A percentile compares a stretch with the other conserved stretches of the same genome.
These are phyloP conservation scores for Chimonanthus praecox DNA, from an alignment of 164 flowering plant genomes.

Conservation along the genomic window DNA sequence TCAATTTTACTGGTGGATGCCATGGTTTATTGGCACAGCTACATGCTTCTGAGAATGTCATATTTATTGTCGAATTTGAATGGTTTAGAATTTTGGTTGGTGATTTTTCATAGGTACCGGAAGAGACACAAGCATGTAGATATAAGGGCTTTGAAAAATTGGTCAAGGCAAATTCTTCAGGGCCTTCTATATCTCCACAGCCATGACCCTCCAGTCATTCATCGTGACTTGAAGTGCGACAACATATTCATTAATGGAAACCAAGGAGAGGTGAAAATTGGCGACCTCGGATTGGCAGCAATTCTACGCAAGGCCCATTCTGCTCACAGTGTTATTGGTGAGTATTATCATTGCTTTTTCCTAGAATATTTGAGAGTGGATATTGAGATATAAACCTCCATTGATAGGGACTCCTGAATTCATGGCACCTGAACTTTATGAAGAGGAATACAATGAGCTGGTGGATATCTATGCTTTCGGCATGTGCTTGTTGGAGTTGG, in stretches of 20 bases:
- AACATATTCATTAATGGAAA: constrained; percentile 94
- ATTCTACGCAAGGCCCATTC: constrained; percentile 67
- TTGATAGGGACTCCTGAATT: constrained; percentile 85
- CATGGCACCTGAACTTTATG: constrained; percentile 99
- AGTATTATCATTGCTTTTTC: constrained; percentile 4
- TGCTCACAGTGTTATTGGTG: constrained; percentile 94
- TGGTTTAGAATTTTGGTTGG: constrained; percentile 1
- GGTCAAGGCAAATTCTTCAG: constrained; percentile 93
- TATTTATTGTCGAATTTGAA: not conserved
- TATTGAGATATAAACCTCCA: constrained; percentile 3
- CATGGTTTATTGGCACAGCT: not conserved
- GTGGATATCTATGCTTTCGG: constrained; percentile 99
- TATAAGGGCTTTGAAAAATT: constrained; percentile 84
- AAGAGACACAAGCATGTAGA: constrained; percentile 90
- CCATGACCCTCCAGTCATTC: constrained; percentile 90
- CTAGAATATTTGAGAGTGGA: not conserved
- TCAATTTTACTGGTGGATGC: not conserved
- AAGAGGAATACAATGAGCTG: constrained; percentile 95
- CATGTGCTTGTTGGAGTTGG: constrained; percentile 93
- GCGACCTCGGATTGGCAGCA: constrained; percentile 88
- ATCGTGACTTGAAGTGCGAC: constrained; percentile 91
- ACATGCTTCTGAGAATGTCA: not conserved
- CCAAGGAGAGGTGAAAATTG: constrained; percentile 94
- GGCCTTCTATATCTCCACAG: constrained; percentile 87
- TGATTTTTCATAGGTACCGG: constrained; percentile 54